Evolutionary conservation across 192 early-diverging fungal species (phyloP).

Genomic region (Coemansia biformis): DNA sequence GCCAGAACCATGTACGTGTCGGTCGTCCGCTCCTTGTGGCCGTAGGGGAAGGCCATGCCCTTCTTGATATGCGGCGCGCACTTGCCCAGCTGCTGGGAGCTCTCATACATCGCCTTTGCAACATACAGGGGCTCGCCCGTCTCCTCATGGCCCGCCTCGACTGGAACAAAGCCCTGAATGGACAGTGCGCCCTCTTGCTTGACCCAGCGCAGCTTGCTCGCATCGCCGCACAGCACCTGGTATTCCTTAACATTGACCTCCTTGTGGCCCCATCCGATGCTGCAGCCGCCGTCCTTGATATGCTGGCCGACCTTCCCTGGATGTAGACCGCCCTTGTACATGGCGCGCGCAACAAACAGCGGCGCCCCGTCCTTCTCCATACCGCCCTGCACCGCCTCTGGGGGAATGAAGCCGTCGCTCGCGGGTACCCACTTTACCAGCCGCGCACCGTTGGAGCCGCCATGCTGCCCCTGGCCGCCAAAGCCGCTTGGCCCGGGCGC

Average conservation of each 20-base stretch:
- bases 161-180: constrained; percentile 31
- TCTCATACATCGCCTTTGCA: constrained; percentile 47
- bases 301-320: constrained; percentile 50
- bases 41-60: constrained; percentile 48
- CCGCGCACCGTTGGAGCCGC: constrained; percentile 1
- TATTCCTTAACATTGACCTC: constrained; percentile 48
- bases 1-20: constrained; percentile 48
- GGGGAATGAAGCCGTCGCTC: constrained; percentile 28
- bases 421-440: constrained; percentile 29
- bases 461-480: constrained; percentile 2
- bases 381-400: constrained; percentile 54
- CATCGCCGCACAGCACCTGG: constrained; percentile 57
- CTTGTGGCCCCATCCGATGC: constrained; percentile 55
- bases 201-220: constrained; percentile 45
- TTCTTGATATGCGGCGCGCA: constrained; percentile 48
- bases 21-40: constrained; percentile 42
- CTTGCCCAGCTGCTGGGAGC: constrained; percentile 52
- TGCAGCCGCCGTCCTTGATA: constrained; percentile 45
- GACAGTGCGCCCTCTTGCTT: constrained; percentile 39
- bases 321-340: constrained; percentile 50
- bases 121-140: constrained; percentile 46
- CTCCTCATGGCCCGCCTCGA: constrained; percentile 44
- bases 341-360: constrained; percentile 53
- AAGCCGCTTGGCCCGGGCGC: too few relatives aligned
- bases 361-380: constrained; percentile 53